phyloP scores from a whole-genome alignment of 2,329 filamentous ascomycete species.

The Cordyceps cicadae region DNA sequence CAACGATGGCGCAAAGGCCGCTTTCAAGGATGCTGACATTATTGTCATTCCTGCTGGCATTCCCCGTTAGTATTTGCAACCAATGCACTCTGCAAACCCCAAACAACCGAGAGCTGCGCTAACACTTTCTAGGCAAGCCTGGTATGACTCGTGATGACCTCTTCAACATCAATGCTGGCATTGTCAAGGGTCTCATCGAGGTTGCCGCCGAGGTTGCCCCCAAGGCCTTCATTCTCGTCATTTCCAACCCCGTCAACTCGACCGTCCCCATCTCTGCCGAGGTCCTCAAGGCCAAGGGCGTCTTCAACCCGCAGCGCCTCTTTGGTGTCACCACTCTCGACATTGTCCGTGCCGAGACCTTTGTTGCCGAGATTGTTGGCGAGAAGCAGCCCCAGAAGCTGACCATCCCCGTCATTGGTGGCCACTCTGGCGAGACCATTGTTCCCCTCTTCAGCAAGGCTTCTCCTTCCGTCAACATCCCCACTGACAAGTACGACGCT shows the following conservation, averaged over 20 bases:
- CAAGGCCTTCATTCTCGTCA: constrained; percentile 91
- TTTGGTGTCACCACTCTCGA: constrained; percentile 99
- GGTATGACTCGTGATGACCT: constrained; percentile 99
- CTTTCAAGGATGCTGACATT: constrained; percentile 88
- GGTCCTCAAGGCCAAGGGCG: constrained; percentile 84
- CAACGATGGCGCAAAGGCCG: constrained; percentile 75
- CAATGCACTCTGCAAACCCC: not conserved
- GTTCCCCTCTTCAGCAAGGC: constrained; percentile 94
- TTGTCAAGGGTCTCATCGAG: constrained; percentile 89
- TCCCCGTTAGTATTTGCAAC: constrained; percentile 60
- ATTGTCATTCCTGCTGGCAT: constrained; percentile 97
- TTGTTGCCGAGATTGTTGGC: constrained; percentile 78
- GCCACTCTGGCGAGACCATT: constrained; percentile 97
- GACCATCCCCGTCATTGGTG: constrained; percentile 86
- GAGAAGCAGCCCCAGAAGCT: constrained; percentile 75
- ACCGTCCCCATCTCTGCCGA: constrained; percentile 97
- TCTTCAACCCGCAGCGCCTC: constrained; percentile 91
- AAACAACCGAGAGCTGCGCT: not conserved
- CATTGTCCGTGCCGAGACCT: constrained; percentile 95
- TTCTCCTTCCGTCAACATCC: constrained; percentile 69
- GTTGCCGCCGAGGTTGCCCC: constrained; percentile 79
- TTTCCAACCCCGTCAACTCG: constrained; percentile 99
- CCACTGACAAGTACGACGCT: constrained; percentile 80
- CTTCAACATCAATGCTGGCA: constrained; percentile 99
- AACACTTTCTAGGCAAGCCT: constrained; percentile 66